Evolutionary conservation across 148 eudicot species (phyloP).

Genomic region (Mesembryanthemum crystallinum): DNA sequence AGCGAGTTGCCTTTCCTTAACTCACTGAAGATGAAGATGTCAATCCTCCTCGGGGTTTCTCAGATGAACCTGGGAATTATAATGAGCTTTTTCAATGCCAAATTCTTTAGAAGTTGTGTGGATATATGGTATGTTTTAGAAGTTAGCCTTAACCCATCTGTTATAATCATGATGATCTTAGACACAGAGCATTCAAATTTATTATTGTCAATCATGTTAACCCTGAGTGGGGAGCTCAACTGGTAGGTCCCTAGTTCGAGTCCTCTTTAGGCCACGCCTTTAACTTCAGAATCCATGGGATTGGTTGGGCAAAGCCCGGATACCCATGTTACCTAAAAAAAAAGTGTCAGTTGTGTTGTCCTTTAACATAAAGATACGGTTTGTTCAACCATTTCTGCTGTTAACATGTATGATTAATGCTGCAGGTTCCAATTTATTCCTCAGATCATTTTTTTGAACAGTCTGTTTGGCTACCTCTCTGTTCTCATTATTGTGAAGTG

Average conservation of each 20-base stretch:
- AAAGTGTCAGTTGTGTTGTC: too few relatives aligned
- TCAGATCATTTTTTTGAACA: constrained; percentile 53
- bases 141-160: not conserved
- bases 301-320: too few relatives aligned
- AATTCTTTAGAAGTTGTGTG: constrained; percentile 41
- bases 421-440: constrained; percentile 59
- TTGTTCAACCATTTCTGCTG: not conserved
- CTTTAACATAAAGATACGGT: too few relatives aligned
- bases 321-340: too few relatives aligned
- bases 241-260: too few relatives aligned
- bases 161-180: not conserved
- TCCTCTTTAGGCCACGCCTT: too few relatives aligned
- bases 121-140: constrained; percentile 43
- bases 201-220: not conserved
- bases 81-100: constrained; percentile 54
- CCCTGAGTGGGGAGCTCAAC: too few relatives aligned
- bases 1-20: constrained; percentile 64
- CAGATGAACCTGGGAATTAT: constrained; percentile 64
- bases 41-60: constrained; percentile 58
- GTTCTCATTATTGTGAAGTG: constrained; percentile 50
- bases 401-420: constrained; percentile 7
- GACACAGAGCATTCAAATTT: not conserved
- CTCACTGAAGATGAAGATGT: constrained; percentile 72
- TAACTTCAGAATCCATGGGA: too few relatives aligned
- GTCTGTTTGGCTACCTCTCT: constrained; percentile 62